Evolutionary conservation across 352 stramenopile species (phyloP).

Genomic region (Pythium oligandrum): DNA sequence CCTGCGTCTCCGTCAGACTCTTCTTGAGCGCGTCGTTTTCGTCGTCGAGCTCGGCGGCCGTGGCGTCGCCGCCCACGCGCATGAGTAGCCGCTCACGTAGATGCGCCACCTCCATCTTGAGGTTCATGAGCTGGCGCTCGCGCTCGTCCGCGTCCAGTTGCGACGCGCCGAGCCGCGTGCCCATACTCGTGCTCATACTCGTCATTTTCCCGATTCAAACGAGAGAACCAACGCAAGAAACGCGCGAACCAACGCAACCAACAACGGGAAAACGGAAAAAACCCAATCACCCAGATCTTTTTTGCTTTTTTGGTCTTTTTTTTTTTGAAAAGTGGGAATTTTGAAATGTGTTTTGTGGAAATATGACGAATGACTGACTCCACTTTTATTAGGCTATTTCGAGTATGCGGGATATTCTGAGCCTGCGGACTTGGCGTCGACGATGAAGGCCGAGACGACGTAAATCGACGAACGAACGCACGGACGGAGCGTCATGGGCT

Average conservation of each 20-base stretch:
- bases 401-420: no score
- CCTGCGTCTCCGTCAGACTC: conserved; percentile 48
- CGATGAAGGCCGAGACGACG: no score
- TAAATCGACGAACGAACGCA: no score
- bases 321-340: not conserved
- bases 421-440: no score
- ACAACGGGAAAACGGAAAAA: no score
- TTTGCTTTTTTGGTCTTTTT: not conserved
- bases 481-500: conserved; percentile 14
- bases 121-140: conserved; percentile 75
- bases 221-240: not conserved
- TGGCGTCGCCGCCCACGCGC: conserved; percentile 72
- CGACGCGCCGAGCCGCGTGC: conserved; percentile 33
- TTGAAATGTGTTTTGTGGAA: conserved; percentile 1
- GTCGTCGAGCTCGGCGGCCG: conserved; percentile 68
- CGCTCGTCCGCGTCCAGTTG: conserved; percentile 40
- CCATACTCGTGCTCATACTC: not conserved
- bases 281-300: not conserved
- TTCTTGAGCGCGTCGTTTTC: conserved; percentile 69
- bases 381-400: no score
- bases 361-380: no score
- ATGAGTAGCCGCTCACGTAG: conserved; percentile 62
- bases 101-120: conserved; percentile 83
- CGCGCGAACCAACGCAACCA: not conserved
- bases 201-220: conserved; percentile 1